Base-by-base conservation (phyloP, 2,329 filamentous ascomycete genomes). In the Annulohypoxylon truncatum region DNA sequence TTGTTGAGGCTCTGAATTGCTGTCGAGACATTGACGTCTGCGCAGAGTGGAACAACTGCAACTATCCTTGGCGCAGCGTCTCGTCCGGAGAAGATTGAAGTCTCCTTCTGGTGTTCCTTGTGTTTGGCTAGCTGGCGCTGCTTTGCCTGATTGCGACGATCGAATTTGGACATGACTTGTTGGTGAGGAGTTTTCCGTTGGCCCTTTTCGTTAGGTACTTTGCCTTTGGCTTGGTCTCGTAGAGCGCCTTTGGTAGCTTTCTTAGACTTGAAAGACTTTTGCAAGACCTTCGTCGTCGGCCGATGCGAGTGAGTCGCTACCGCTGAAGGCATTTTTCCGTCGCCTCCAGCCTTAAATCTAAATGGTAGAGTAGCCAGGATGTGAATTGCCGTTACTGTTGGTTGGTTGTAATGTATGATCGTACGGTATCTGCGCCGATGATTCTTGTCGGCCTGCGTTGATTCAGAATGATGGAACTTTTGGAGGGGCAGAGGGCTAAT, bases 161-260 rank as follows among this genome's bases (percentile, higher is more conserved):
- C 94, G 78, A 99, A 87, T 81, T 98, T 99, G 64, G 94, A 97
- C 92, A 97, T 95, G 81, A 97, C 89, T 82, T 97, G 93, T 79
- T 99, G 96, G 79, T 97, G 93, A 59, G 93, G 93, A 13, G 95
- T 97, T 80, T 93, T 96, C 76, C 95, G 89, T 73, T 85, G 84
- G 66, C 90, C 90, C 74, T 86, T 88, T 76, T 97, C 92, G 74
- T 88, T 82, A 59, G 85, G 90, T 52, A 95, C 86, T 79, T 96
- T 96, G 77, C 94, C 93, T 84, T 98, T 98, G 64, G 89, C 87
- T 71, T 89, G 85, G 70, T 97, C 93, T 78, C 96, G 93, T 76
- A 97, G 80, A 62, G 93, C 88, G 75, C 92, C 90, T 80, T 98
- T 98, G 67, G 92, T 93, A 40, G 94, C 88, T 83, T 97, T 94